Evolutionary conservation across 176 grass and related monocot genomes (phyloP).

Genomic region (Oryza coarctata): DNA sequence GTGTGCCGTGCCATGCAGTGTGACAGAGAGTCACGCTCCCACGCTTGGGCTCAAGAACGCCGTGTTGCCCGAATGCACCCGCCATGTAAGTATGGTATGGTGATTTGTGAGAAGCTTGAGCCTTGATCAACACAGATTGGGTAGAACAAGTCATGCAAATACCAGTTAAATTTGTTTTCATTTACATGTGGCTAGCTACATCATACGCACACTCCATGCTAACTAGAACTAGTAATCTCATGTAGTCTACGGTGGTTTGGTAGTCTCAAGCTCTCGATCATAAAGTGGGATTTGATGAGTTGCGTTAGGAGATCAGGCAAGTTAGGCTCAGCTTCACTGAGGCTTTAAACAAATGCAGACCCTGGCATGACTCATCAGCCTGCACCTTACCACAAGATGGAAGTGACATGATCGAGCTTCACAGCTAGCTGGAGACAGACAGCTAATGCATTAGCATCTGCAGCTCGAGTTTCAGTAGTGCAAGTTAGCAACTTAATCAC

Average conservation of each 20-base stretch:
- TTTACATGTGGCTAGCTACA: neutral
- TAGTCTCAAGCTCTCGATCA: constrained; percentile 32
- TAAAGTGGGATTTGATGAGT: constrained; percentile 13
- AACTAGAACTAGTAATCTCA: neutral
- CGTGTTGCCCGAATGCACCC: neutral
- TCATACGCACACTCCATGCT: constrained; percentile 8
- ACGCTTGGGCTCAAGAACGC: neutral
- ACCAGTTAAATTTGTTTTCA: neutral
- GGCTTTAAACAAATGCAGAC: constrained; percentile 29
- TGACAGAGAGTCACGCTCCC: neutral
- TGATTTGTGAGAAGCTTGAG: neutral
- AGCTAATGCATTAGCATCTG: neutral
- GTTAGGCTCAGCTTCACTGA: constrained; percentile 42
- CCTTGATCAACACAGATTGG: neutral
- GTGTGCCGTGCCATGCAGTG: neutral
- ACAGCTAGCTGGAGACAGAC: neutral
- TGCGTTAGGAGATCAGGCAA: constrained; percentile 50
- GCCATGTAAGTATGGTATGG: neutral
- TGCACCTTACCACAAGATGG: constrained; percentile 29
- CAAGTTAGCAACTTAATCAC: constrained; percentile 25
- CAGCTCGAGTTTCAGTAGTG: neutral
- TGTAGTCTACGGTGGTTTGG: constrained; percentile 38
- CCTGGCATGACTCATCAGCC: constrained; percentile 32
- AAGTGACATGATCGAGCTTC: neutral
- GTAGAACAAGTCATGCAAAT: constrained; percentile 23